Percentiles rank a stretch among this genome's conserved stretches.
Evolutionary conservation across 2,329 filamentous ascomycete genomes (phyloP).

Genomic region (Teratosphaeria zuluensis): DNA sequence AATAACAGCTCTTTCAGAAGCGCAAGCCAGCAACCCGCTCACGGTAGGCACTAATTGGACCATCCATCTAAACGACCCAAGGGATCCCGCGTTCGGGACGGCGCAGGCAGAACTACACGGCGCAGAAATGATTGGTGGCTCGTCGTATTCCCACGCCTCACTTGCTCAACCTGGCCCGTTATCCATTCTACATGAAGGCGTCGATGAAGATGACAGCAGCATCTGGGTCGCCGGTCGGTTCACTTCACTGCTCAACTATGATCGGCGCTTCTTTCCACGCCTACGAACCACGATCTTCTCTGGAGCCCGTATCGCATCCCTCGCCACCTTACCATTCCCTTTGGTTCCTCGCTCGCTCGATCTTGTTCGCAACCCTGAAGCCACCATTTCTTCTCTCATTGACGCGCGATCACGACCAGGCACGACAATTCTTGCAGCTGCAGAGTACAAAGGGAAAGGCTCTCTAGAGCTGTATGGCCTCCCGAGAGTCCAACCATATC

Average conservation of each 20-base stretch:
- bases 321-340: conserved; percentile 60
- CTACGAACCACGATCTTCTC: conserved; percentile 73
- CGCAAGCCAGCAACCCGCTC: conserved; percentile 56
- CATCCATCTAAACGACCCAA: conserved; percentile 72
- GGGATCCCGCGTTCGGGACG: conserved; percentile 31
- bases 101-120: conserved; percentile 4
- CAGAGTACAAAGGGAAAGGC: conserved; percentile 86
- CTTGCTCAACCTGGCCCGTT: conserved; percentile 73
- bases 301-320: conserved; percentile 65
- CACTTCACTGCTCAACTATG: conserved; percentile 79
- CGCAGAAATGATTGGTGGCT: conserved; percentile 25
- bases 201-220: conserved; percentile 49
- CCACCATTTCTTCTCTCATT: conserved; percentile 41
- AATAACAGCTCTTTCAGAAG: conserved; percentile 71
- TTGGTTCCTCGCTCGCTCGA: conserved; percentile 56
- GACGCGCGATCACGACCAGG: conserved; percentile 45
- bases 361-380: conserved; percentile 42
- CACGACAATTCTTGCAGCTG: conserved; percentile 68
- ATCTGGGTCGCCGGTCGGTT: conserved; percentile 88
- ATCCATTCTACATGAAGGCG: conserved; percentile 68
- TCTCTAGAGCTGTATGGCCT: conserved; percentile 79
- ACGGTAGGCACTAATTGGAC: conserved; percentile 77
- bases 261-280: conserved; percentile 72
- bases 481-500: conserved; percentile 34
- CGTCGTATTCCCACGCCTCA: conserved; percentile 50